Conservation (phyloP, 2,329 filamentous ascomycete genomes). For the Cladosporium velox region DNA sequence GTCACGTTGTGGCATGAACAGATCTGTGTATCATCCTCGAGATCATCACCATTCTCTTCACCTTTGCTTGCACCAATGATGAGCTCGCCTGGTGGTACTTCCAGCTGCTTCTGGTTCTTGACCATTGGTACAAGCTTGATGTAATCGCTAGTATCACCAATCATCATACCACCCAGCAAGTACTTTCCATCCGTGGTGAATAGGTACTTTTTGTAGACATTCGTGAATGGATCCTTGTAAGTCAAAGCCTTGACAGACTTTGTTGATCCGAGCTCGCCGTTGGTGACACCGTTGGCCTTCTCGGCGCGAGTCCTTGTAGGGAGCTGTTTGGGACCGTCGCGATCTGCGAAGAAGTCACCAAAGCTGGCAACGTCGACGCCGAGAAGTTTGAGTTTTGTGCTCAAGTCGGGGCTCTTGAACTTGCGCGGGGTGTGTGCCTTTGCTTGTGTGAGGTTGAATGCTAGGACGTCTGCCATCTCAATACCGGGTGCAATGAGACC, state of each 20-base stretch:
- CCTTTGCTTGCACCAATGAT: slow-evolving; percentile 77
- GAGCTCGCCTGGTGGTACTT: slow-evolving; percentile 76
- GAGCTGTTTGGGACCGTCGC: slow-evolving; percentile 76
- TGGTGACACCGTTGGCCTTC: slow-evolving; percentile 51
- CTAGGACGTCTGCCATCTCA: slow-evolving; percentile 89
- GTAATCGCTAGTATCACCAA: slow-evolving; percentile 88
- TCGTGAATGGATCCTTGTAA: slow-evolving; percentile 84
- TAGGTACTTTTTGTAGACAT: slow-evolving; percentile 91
- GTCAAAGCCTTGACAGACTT: slow-evolving; percentile 74
- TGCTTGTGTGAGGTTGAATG: slow-evolving; percentile 87
- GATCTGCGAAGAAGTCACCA: slow-evolving; percentile 89
- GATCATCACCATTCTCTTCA: slow-evolving; percentile 74
- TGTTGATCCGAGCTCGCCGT: slow-evolving; percentile 57
- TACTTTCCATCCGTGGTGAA: slow-evolving; percentile 90
- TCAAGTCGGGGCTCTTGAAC: slow-evolving; percentile 83
- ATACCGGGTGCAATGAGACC: slow-evolving; percentile 87
- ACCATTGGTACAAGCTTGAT: slow-evolving; percentile 86
- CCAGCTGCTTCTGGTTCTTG: slow-evolving; percentile 77
- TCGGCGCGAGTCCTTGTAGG: slow-evolving; percentile 57
- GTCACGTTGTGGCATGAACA: slow-evolving; percentile 93
- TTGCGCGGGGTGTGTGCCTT: slow-evolving; percentile 67
- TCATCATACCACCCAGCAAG: slow-evolving; percentile 95
- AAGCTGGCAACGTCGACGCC: slow-evolving; percentile 92
- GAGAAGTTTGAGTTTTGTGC: slow-evolving; percentile 86
- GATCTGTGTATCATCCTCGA: slow-evolving; percentile 83